Evolutionary conservation across 2,329 filamentous ascomycete genomes (phyloP).

Genomic region (Pyricularia sp.): DNA sequence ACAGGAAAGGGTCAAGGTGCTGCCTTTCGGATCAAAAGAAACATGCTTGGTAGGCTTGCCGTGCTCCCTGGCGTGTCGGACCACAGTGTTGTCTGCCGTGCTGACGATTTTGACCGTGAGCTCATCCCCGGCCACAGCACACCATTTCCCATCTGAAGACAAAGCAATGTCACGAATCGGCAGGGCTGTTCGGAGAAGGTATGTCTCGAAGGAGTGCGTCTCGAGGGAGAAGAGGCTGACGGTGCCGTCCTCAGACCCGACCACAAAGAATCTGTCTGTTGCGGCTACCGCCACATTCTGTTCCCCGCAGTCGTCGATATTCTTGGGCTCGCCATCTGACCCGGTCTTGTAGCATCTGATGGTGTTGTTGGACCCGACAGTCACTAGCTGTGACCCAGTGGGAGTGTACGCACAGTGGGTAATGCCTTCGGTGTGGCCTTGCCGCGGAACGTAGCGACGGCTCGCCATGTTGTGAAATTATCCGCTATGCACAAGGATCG

Average conservation of each 20-base stretch:
- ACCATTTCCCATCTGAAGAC: conserved; percentile 75
- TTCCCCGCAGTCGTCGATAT: conserved; percentile 85
- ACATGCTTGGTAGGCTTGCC: conserved; percentile 83
- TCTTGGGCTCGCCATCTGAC: conserved; percentile 84
- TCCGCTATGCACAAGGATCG: neutral
- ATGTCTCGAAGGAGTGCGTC: conserved; percentile 65
- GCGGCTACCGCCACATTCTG: conserved; percentile 74
- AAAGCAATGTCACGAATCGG: conserved; percentile 81
- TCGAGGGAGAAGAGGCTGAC: conserved; percentile 85
- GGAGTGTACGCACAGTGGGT: conserved; percentile 87
- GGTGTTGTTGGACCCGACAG: conserved; percentile 86
- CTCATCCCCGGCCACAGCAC: conserved; percentile 94
- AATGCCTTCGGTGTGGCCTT: conserved; percentile 73
- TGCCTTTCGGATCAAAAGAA: conserved; percentile 73
- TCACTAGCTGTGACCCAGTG: conserved; percentile 77
- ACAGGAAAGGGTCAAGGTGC: conserved; percentile 70
- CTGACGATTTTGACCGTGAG: conserved; percentile 84
- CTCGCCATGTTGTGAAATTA: neutral
- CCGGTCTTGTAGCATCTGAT: conserved; percentile 89
- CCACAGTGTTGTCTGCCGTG: conserved; percentile 64
- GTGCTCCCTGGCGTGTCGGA: conserved; percentile 76
- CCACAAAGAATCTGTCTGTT: conserved; percentile 72
- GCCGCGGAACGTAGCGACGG: conserved; percentile 49
- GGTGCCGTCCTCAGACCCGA: conserved; percentile 90
- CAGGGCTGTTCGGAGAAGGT: conserved; percentile 74